Evolutionary conservation across 2,329 filamentous ascomycete genomes (phyloP), one percentile per base, ranked within the genome.

Genomic region (Diaporthe citrichinensis): DNA sequence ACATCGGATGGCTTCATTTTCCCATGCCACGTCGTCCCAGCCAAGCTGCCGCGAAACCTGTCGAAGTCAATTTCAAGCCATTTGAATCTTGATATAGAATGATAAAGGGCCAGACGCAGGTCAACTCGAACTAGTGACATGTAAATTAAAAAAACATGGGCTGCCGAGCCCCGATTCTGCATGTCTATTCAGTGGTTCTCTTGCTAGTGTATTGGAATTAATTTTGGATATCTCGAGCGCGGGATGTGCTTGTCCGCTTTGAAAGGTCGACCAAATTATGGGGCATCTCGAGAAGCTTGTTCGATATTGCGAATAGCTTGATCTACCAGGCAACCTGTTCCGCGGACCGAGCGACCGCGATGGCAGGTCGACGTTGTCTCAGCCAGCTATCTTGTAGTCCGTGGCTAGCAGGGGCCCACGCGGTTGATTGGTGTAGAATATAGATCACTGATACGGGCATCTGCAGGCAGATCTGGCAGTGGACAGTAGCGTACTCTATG

Each of bases 161-260:
- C 39, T 73, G 58, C 58, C 57, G 31, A 72, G 58, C 36, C n/a
- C 44, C 71, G 57, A 59, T 15, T 53, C 58, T 73, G 71, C 71
- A 62, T 14, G 71, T 55, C 65, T 76, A 72, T 72, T 51, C 46
- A 55, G 72, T 76, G 75, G 75, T 55, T 23, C 75, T 34, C n/a
- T 44, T 53, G 36, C 59, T 62, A 62, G 58, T 28, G 58, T 39
- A 46, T 55, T 34, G 49, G 4, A 9, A 12, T 36, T 39, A 65
- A 51, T 65, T 31, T 73, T 51, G 46, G 58, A 28, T 28, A 44
- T 46, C 7, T 49, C 25, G 71, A 73, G 39, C 17, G 34, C 28
- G 41, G 41, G 58, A 17, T 44, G 44, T 41, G 58, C 57, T 53
- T 62, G 57, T 72, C 44, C 41, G 55, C 28, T 53, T 53, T 23